phyloP scores from a whole-genome alignment of 2,329 filamentous ascomycete species.

The Grosmannia penicillata region DNA sequence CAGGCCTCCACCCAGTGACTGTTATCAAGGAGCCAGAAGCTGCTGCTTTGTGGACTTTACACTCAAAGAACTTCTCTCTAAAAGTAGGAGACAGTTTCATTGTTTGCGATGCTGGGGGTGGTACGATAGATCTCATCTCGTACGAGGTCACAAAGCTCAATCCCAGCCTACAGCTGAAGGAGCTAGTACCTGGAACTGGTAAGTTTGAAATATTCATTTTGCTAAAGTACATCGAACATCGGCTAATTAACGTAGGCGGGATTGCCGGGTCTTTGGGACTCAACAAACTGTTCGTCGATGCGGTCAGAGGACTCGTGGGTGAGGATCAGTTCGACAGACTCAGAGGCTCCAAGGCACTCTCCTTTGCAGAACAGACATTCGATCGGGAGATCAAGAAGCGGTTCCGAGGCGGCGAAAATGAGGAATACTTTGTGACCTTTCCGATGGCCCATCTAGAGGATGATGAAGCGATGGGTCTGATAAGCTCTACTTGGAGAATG shows the following conservation, averaged over 20 bases:
- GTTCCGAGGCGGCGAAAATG: constrained; percentile 6
- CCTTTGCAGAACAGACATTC: not conserved
- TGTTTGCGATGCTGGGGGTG: constrained; percentile 17
- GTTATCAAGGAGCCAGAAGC: not conserved
- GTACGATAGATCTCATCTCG: constrained; percentile 30
- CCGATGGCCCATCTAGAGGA: constrained; percentile 11
- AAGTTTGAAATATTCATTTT: not conserved
- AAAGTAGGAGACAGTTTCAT: constrained; percentile 11
- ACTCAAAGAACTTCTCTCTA: not conserved
- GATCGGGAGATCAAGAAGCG: constrained; percentile 9
- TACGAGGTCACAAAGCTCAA: constrained; percentile 24
- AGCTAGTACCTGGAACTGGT: constrained; percentile 14
- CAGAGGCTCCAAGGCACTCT: not conserved
- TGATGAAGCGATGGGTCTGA: not conserved
- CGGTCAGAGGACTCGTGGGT: constrained; percentile 9
- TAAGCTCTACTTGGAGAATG: constrained; percentile 4
- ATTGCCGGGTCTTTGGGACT: constrained; percentile 14
- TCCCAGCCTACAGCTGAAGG: constrained; percentile 11
- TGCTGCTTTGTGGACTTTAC: not conserved
- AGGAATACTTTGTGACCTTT: constrained; percentile 6
- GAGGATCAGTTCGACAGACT: not conserved
- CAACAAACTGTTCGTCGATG: constrained; percentile 11
- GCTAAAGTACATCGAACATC: too few relatives aligned
- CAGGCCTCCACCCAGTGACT: constrained; percentile 7
- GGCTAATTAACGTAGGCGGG: not conserved